Base-by-base conservation (phyloP, 441 rosid species). In the Bruguiera hainesii region DNA sequence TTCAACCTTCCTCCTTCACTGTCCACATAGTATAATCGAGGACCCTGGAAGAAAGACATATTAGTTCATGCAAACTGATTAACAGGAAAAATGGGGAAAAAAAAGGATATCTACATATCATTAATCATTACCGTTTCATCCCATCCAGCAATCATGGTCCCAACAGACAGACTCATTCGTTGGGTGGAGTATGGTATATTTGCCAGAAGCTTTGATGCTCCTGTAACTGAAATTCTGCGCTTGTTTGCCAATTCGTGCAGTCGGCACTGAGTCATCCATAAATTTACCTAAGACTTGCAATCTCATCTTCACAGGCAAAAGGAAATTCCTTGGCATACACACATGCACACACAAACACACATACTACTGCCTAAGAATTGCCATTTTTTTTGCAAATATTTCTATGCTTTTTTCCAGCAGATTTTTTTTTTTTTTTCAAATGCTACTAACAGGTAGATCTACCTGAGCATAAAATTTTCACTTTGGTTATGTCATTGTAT, bases 121-220 rank as follows among this genome's bases (percentile, higher is more conserved):
- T 71, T 79, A 90, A 42, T 19, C 13, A 63, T 71, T 79, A 90
- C 98, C 69, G 97, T 92, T 80, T 96, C 99, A 77, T 90, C 99
- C 96, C 97, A 96, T 73, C 99, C 99, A 63, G 99, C 99, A 71
- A 96, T 93, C 99, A 93, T 96, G 37, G 99, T 96, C 56, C 99
- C 99, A 56, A 92, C 96, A 16, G 98, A 96, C 15, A 95, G 84
- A 62, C 97, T 98, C 98, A 95, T 95, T 77, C 99, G 98, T 65
- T 96, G 96, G 75, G 92, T 92, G 26, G 98, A 92, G 75, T 89
- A 90, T 57, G 93, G 87, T 77, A 96, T 96, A 86, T 96, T 96
- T 11, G 99, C 99, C 46, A 96, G 83, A 73, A 96, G 88, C 77
- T 90, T 96, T 59, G 99, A 96, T 39, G 99, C 98, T 71, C 99